Conservation (phyloP, 2,329 filamentous ascomycete genomes). For the Spiromastix sp. region DNA sequence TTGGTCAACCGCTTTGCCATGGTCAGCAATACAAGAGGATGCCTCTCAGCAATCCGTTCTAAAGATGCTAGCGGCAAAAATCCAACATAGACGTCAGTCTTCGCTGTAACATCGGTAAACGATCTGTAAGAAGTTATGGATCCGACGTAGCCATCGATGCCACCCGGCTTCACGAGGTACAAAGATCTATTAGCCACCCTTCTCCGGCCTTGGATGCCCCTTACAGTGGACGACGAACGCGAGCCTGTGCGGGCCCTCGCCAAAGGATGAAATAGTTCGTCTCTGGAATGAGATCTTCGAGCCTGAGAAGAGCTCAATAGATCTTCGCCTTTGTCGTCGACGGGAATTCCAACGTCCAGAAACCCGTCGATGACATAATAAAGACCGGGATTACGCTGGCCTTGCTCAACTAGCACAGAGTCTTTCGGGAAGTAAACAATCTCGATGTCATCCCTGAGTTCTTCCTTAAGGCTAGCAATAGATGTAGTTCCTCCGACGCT, state of each 20-base stretch:
- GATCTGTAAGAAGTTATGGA: constrained; percentile 91
- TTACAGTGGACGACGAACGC: constrained; percentile 18
- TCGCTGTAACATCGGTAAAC: constrained; percentile 92
- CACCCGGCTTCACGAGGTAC: constrained; percentile 87
- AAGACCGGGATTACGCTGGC: constrained; percentile 87
- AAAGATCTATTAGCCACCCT: constrained; percentile 56
- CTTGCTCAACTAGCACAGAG: constrained; percentile 89
- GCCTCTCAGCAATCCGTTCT: constrained; percentile 84
- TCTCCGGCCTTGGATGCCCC: constrained; percentile 24
- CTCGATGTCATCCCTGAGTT: constrained; percentile 84
- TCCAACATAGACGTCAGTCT: constrained; percentile 96
- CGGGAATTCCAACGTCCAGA: constrained; percentile 79
- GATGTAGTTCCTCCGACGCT: constrained; percentile 52
- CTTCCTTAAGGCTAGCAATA: constrained; percentile 58
- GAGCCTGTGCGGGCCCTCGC: constrained; percentile 37
- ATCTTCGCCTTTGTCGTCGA: constrained; percentile 47
- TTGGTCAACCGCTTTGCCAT: constrained; percentile 93
- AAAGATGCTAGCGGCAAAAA: constrained; percentile 79
- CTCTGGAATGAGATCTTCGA: constrained; percentile 16
- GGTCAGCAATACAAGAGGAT: constrained; percentile 84
- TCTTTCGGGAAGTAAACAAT: constrained; percentile 96
- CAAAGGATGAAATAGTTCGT: constrained; percentile 36
- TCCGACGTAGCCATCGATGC: constrained; percentile 86
- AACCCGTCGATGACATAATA: constrained; percentile 99
- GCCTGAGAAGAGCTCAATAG: constrained; percentile 25